These are phyloP conservation scores for Potentilla sterilis DNA, from an alignment of 306 rosid genomes.

Conservation along the genomic window DNA sequence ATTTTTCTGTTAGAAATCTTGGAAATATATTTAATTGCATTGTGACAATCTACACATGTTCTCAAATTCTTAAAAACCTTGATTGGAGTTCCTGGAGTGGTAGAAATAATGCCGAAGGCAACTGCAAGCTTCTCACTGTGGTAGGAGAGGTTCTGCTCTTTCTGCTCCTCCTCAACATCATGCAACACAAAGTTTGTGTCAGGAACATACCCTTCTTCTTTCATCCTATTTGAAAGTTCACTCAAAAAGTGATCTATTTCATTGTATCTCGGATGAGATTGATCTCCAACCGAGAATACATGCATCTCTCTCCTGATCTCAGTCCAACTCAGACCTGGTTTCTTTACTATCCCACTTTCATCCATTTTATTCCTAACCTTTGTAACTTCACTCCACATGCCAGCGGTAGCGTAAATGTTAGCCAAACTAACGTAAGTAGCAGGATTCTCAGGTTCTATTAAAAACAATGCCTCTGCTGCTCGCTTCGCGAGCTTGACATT, in stretches of 20 bases:
- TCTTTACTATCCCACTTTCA: constrained; percentile 44
- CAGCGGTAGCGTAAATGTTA: constrained; percentile 63
- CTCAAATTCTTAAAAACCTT: constrained; percentile 64
- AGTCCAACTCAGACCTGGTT: constrained; percentile 68
- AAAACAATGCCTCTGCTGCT: constrained; percentile 60
- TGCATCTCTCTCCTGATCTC: constrained; percentile 57
- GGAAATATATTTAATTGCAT: constrained; percentile 52
- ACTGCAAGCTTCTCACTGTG: constrained; percentile 71
- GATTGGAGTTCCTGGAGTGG: constrained; percentile 53
- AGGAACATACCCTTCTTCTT: too few relatives aligned
- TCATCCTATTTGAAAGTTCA: constrained; percentile 53
- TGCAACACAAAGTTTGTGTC: constrained; percentile 62
- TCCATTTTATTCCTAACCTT: constrained; percentile 54
- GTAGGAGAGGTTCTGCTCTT: constrained; percentile 64
- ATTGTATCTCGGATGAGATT: constrained; percentile 50
- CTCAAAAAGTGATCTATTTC: constrained; percentile 50
- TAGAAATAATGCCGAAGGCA: constrained; percentile 66
- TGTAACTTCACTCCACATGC: constrained; percentile 55
- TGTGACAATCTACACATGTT: constrained; percentile 71
- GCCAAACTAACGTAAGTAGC: constrained; percentile 62
- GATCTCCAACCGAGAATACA: constrained; percentile 57
- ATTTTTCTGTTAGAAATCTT: constrained; percentile 47
- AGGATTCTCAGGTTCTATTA: constrained; percentile 66
- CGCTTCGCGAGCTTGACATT: constrained; percentile 52
- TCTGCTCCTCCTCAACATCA: constrained; percentile 64